Evolutionary conservation across 2,329 filamentous ascomycete genomes (phyloP), one percentile per base, ranked within the genome.

Genomic region (Exophiala aquamarina): DNA sequence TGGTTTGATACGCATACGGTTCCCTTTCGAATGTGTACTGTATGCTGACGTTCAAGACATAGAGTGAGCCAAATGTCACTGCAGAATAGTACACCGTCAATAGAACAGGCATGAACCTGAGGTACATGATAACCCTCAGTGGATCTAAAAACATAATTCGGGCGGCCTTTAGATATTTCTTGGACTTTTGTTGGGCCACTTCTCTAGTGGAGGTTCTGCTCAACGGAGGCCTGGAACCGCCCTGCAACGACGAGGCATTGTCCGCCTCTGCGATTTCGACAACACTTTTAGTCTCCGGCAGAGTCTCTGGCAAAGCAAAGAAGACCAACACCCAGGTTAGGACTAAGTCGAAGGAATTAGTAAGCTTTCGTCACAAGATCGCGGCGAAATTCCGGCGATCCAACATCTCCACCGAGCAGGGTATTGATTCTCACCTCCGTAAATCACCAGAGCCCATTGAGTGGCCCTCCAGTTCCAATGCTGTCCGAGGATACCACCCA

Each of bases 381-480:
- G 23, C 23, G 20, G 18, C 17, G 21, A n/a, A 37, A 26, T 20
- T n/a, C 15, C 18, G 18, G 26, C 14, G 31, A 36, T 11, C 2
- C 4, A 3, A 34, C 17, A 18, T n/a, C n/a, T n/a, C n/a, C n/a
- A n/a, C n/a, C n/a, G n/a, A n/a, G n/a, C n/a, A n/a, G n/a, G n/a
- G n/a, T n/a, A n/a, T n/a, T n/a, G n/a, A n/a, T n/a, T n/a, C 52
- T 32, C 59, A 65, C 20, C 63, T 28, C 86, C 87, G 60, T 86
- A 92, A 15, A 83, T 82, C 17, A 80, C 76, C 31, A 89, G 75
- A 56, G 89, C 89, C 84, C 86, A 93, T 71, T 89, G 81, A 1
- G 86, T 87, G 31, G 82, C 82, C 58, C 85, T 75, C 89, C 89
- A 93, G 1, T 83, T 81, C 61, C 86, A 83, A 4, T 66, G 73